phyloP scores from a whole-genome alignment of 371 early-diverging fungal species.

The Rhizopus delemar region DNA sequence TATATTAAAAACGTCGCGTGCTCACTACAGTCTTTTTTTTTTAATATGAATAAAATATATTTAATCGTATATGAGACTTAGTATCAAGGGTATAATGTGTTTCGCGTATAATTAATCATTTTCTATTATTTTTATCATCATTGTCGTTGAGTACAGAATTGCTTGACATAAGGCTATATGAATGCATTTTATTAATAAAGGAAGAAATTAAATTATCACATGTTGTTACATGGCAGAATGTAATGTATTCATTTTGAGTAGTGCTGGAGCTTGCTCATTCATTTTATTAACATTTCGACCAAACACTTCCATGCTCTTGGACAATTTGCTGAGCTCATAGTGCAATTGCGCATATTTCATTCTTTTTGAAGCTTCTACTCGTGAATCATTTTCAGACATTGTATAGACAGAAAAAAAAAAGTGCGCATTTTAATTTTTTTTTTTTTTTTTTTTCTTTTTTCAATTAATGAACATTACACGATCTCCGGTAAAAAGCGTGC shows the following conservation, averaged over 20 bases:
- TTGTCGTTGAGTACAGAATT: background rate
- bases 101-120: too few relatives aligned
- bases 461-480: background rate
- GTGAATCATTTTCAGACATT: constrained; percentile 5
- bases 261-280: background rate
- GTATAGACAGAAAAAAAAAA: background rate
- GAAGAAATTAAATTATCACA: background rate
- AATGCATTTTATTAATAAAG: background rate
- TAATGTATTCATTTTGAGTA: background rate
- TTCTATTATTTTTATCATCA: too few relatives aligned
- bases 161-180: background rate
- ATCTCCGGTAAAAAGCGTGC: background rate
- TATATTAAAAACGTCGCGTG: too few relatives aligned
- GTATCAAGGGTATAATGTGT: too few relatives aligned
- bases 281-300: background rate
- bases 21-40: too few relatives aligned
- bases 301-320: background rate
- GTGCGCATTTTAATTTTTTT: background rate
- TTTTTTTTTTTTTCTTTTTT: background rate
- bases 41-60: too few relatives aligned
- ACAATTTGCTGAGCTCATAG: background rate
- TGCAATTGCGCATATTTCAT: constrained; percentile 5
- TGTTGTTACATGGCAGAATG: background rate
- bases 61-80: too few relatives aligned
- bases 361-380: background rate